Percentiles rank a stretch among this genome's conserved stretches.
phyloP scores from a whole-genome alignment of 2,329 filamentous ascomycete genomes.

The Alternaria sp. region DNA sequence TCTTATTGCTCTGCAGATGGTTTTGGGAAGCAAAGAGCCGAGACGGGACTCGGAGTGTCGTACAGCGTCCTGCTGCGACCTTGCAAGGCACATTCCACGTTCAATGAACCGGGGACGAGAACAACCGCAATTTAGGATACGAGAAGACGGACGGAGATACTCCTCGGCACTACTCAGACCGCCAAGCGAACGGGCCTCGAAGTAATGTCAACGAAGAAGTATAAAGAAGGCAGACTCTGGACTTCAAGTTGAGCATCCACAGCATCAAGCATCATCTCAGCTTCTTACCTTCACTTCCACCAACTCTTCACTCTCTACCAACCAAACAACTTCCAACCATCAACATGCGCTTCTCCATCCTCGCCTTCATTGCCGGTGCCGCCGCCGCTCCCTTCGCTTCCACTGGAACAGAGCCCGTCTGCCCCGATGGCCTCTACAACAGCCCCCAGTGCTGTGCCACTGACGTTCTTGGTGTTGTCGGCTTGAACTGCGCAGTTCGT shows the following conservation, averaged over 20 bases:
- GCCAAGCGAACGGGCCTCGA: not conserved
- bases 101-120: not conserved
- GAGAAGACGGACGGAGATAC: not conserved
- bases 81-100: not conserved
- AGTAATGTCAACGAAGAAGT: not conserved
- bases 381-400: conserved; percentile 4
- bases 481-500: conserved; percentile 12
- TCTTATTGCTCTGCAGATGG: not conserved
- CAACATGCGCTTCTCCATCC: conserved; percentile 14
- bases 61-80: not conserved
- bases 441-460: conserved; percentile 18
- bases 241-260: not conserved
- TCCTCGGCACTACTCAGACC: not conserved
- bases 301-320: not conserved
- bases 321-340: not conserved
- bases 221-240: conserved; percentile 3
- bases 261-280: not conserved
- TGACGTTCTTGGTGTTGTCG: conserved; percentile 7
- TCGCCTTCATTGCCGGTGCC: conserved; percentile 4
- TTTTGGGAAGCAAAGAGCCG: not conserved
- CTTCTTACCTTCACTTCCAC: not conserved
- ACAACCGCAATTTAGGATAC: conserved; percentile 1
- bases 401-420: not conserved
- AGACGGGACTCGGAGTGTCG: not conserved
- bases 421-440: conserved; percentile 6